Evolutionary conservation across 768 basidiomycete genomes (phyloP).

Genomic region (Leccinum aurantiacum): DNA sequence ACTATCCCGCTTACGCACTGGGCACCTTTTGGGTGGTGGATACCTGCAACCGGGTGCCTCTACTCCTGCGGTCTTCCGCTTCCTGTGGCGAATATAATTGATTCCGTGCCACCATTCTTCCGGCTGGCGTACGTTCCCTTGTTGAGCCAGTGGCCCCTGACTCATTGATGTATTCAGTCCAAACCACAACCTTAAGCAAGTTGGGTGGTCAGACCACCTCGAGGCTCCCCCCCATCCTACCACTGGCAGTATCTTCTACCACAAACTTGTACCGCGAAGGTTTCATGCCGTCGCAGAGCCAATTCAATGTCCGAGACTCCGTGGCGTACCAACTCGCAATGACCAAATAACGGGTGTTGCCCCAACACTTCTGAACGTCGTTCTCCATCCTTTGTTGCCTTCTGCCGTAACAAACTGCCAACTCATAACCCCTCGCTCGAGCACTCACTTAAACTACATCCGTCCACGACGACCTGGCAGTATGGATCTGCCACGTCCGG

Average conservation of each 20-base stretch:
- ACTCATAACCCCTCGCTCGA: constrained; percentile 1
- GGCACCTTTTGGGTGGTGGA: neutral
- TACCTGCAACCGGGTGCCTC: constrained; percentile 12
- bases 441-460: constrained; percentile 17
- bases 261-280: constrained; percentile 29
- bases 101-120: constrained; percentile 18
- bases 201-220: constrained; percentile 10
- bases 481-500: constrained; percentile 11
- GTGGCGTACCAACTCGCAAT: constrained; percentile 16
- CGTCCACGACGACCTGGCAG: constrained; percentile 7
- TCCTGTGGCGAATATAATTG: constrained; percentile 25
- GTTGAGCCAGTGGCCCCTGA: constrained; percentile 9
- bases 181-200: constrained; percentile 5
- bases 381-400: constrained; percentile 1
- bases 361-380: neutral
- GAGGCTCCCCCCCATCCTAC: constrained; percentile 7
- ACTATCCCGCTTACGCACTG: constrained; percentile 15
- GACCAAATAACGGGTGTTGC: constrained; percentile 2
- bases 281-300: constrained; percentile 13
- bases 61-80: constrained; percentile 30
- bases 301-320: constrained; percentile 35
- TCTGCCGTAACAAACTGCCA: constrained; percentile 13
- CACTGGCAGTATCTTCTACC: neutral
- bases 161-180: constrained; percentile 7
- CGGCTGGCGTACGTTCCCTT: constrained; percentile 3